These are phyloP conservation scores for Blastobotrys apis DNA, from an alignment of 1,139 yeast species.

Conservation along the genomic window DNA sequence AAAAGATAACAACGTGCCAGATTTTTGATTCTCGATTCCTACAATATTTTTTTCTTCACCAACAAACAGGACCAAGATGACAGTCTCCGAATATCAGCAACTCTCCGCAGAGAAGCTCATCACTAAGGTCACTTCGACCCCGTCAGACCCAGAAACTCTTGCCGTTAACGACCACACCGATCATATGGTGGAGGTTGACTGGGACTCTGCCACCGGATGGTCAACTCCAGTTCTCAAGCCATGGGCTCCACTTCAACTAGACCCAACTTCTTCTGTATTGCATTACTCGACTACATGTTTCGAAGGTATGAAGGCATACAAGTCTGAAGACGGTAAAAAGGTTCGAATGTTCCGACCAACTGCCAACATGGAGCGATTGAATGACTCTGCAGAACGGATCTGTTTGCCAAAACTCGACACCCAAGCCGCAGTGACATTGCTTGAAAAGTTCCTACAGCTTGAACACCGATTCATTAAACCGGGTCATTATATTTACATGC, in stretches of 20 bases:
- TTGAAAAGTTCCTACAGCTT: constrained; percentile 37
- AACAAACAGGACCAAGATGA: constrained; percentile 2
- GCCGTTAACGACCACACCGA: constrained; percentile 33
- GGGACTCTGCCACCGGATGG: constrained; percentile 41
- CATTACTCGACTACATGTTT: constrained; percentile 37
- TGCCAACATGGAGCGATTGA: constrained; percentile 42
- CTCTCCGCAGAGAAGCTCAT: constrained; percentile 9
- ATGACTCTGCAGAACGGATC: constrained; percentile 40
- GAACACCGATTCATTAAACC: constrained; percentile 36
- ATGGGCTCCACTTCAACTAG: constrained; percentile 36
- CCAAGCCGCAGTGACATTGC: constrained; percentile 39
- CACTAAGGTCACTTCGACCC: constrained; percentile 14
- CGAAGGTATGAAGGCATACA: constrained; percentile 36
- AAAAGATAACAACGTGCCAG: too few species aligned
- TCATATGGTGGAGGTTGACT: constrained; percentile 43
- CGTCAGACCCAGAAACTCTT: constrained; percentile 8
- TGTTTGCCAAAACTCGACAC: constrained; percentile 41
- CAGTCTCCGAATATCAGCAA: constrained; percentile 6
- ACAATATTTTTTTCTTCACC: background rate
- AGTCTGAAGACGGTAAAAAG: constrained; percentile 32
- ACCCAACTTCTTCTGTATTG: constrained; percentile 32
- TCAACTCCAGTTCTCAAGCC: constrained; percentile 40
- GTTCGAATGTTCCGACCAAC: constrained; percentile 42
- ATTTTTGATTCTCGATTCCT: background rate
- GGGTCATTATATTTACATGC: constrained; percentile 32